Evolutionary conservation across 2,329 filamentous ascomycete genomes (phyloP).

Genomic region (Alternaria postmessia): DNA sequence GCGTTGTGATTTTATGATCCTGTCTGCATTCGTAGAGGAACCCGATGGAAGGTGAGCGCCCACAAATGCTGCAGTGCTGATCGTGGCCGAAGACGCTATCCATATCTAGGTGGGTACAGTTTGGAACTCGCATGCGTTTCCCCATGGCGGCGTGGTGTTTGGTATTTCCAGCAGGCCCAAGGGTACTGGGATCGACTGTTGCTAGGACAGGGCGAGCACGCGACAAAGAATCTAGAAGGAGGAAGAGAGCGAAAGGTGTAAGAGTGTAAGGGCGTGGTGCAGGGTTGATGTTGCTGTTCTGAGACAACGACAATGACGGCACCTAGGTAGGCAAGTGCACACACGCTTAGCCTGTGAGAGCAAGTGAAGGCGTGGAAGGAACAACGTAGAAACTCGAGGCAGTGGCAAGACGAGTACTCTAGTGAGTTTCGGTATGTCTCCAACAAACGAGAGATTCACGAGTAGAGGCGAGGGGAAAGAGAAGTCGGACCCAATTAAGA

Average conservation of each 20-base stretch:
- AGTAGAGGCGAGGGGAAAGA: neutral
- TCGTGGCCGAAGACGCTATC: slow-evolving; percentile 66
- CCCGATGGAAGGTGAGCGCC: slow-evolving; percentile 64
- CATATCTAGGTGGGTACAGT: slow-evolving; percentile 75
- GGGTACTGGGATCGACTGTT: neutral
- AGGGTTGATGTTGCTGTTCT: neutral
- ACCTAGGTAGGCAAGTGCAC: slow-evolving; percentile 5
- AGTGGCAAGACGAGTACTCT: neutral
- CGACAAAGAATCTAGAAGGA: neutral
- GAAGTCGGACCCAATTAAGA: neutral
- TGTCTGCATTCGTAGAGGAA: slow-evolving; percentile 79
- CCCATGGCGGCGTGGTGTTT: slow-evolving; percentile 29
- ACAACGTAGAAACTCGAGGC: slow-evolving; percentile 5
- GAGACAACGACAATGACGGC: neutral
- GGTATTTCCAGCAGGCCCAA: slow-evolving; percentile 20
- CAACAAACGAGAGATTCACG: neutral
- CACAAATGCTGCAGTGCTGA: slow-evolving; percentile 67
- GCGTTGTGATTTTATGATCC: slow-evolving; percentile 54
- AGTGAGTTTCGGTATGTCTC: neutral
- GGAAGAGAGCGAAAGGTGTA: slow-evolving; percentile 8
- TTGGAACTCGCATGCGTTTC: slow-evolving; percentile 35
- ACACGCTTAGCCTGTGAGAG: neutral
- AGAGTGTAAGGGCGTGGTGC: neutral
- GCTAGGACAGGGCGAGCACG: neutral
- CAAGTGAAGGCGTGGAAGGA: slow-evolving; percentile 11